These are phyloP conservation scores for Trametes sanguinea DNA, from an alignment of 768 basidiomycete genomes.

Conservation along the genomic window DNA sequence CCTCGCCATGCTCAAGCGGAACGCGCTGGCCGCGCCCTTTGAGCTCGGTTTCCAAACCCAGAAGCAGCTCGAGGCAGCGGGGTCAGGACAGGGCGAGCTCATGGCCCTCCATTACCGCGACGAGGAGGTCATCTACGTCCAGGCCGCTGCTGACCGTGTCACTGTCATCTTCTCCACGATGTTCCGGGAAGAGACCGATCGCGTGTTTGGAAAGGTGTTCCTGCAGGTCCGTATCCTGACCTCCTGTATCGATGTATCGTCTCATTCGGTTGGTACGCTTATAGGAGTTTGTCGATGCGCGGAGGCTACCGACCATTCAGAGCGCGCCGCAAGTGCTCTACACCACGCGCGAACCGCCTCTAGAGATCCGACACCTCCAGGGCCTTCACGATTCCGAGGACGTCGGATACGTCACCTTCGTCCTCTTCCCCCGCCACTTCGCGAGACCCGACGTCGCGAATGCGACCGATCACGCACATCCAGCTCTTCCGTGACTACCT, in stretches of 20 bases:
- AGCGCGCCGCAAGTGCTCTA: slow-evolving; percentile 97
- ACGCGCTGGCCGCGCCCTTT: slow-evolving; percentile 93
- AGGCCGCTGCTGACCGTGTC: slow-evolving; percentile 91
- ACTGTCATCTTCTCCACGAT: slow-evolving; percentile 97
- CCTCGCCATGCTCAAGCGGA: slow-evolving; percentile 85
- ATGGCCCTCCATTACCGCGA: slow-evolving; percentile 95
- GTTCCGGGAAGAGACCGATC: slow-evolving; percentile 96
- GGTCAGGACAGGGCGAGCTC: slow-evolving; percentile 69
- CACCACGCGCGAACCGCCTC: slow-evolving; percentile 90
- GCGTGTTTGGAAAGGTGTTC: slow-evolving; percentile 97
- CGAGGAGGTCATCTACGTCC: slow-evolving; percentile 96
- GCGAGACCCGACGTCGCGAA: slow-evolving; percentile 64
- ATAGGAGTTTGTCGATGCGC: slow-evolving; percentile 99
- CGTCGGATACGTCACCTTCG: slow-evolving; percentile 96
- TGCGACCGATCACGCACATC: slow-evolving; percentile 89
- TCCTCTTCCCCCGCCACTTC: slow-evolving; percentile 97
- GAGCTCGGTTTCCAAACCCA: slow-evolving; percentile 84
- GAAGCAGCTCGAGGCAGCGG: slow-evolving; percentile 77
- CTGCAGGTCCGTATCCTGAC: slow-evolving; percentile 64
- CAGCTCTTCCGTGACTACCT: slow-evolving; percentile 97
- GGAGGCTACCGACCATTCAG: slow-evolving; percentile 88
- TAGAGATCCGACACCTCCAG: slow-evolving; percentile 90
- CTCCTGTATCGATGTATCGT: slow-evolving; percentile 3
- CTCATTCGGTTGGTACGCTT: neutral
- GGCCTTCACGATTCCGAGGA: slow-evolving; percentile 84